Percentiles rank a stretch among this genome's conserved stretches.
Conservation (phyloP, 352 stramenopile species). For the Globisporangium orthogonon region DNA sequence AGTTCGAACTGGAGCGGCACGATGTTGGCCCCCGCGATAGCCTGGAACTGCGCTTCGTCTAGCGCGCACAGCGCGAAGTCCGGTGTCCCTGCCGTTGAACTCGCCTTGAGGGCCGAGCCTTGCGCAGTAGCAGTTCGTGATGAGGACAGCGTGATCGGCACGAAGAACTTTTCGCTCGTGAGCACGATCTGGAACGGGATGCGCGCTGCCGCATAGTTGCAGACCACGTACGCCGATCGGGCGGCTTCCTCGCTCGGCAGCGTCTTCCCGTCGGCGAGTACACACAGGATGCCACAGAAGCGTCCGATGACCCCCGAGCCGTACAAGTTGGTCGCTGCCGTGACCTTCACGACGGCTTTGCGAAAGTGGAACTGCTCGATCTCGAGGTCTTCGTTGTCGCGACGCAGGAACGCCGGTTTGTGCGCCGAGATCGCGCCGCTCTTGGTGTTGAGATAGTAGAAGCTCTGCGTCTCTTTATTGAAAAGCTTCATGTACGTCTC, state of each 20-base stretch:
- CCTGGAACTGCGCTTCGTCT: slow-evolving; percentile 40
- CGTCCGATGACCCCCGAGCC: slow-evolving; percentile 39
- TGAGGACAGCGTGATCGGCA: slow-evolving; percentile 17
- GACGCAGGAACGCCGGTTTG: slow-evolving; percentile 39
- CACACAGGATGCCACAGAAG: slow-evolving; percentile 42
- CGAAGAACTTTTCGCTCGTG: slow-evolving; percentile 43
- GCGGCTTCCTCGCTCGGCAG: slow-evolving; percentile 32
- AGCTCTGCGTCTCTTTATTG: slow-evolving; percentile 31
- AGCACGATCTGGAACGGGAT: slow-evolving; percentile 46
- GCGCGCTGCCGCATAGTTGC: slow-evolving; percentile 39
- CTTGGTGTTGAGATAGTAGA: slow-evolving; percentile 66
- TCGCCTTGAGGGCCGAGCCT: not conserved
- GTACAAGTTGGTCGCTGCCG: slow-evolving; percentile 33
- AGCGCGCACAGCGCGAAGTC: slow-evolving; percentile 52
- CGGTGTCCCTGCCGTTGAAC: slow-evolving; percentile 7
- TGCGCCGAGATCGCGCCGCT: slow-evolving; percentile 30
- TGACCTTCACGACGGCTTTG: slow-evolving; percentile 54
- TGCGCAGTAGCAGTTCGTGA: not conserved
- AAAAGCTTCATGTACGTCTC: slow-evolving; percentile 81
- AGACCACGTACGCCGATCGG: slow-evolving; percentile 32
- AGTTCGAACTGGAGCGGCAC: slow-evolving; percentile 37
- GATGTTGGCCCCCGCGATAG: slow-evolving; percentile 37
- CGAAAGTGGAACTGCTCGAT: slow-evolving; percentile 62
- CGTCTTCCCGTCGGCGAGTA: slow-evolving; percentile 44
- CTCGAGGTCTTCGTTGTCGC: slow-evolving; percentile 42